phyloP scores from a whole-genome alignment of 1,284 basidiomycete species.

The Cystobasidium slooffiae region DNA sequence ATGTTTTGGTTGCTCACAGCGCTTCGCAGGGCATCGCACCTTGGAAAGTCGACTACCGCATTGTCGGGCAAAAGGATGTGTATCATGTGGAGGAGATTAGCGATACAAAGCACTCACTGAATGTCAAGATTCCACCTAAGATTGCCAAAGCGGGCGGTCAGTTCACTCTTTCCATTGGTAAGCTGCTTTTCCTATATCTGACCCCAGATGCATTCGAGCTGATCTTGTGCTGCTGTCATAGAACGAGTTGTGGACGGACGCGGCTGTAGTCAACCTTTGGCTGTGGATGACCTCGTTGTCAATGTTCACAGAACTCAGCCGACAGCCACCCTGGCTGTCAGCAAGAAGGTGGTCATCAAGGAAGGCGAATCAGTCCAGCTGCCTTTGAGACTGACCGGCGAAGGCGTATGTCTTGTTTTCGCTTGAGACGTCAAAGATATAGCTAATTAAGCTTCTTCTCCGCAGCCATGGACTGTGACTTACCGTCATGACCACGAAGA shows the following conservation, averaged over 20 bases:
- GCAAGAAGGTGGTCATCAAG: constrained; percentile 66
- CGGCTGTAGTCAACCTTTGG: constrained; percentile 78
- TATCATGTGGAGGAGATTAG: constrained; percentile 59
- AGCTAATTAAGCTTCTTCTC: not conserved
- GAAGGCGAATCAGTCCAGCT: constrained; percentile 74
- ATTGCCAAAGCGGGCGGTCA: constrained; percentile 73
- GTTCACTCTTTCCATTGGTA: constrained; percentile 67
- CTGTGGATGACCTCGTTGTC: constrained; percentile 78
- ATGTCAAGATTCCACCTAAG: constrained; percentile 55
- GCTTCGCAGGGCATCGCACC: constrained; percentile 76
- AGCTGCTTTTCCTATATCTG: not conserved
- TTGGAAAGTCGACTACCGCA: constrained; percentile 78
- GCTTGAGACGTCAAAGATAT: not conserved
- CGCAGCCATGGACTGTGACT: constrained; percentile 79
- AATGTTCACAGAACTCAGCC: constrained; percentile 88
- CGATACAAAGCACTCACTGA: constrained; percentile 52
- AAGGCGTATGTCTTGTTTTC: constrained; percentile 67
- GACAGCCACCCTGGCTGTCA: constrained; percentile 73
- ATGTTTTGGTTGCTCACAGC: not conserved
- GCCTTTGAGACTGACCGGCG: constrained; percentile 81
- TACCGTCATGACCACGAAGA: constrained; percentile 67
- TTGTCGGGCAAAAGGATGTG: constrained; percentile 65
- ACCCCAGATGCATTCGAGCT: not conserved
- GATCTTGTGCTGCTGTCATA: not conserved
- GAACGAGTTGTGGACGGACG: constrained; percentile 67